Evolutionary conservation across 2,329 filamentous ascomycete genomes (phyloP).

Genomic region (Xylariaceae sp.): DNA sequence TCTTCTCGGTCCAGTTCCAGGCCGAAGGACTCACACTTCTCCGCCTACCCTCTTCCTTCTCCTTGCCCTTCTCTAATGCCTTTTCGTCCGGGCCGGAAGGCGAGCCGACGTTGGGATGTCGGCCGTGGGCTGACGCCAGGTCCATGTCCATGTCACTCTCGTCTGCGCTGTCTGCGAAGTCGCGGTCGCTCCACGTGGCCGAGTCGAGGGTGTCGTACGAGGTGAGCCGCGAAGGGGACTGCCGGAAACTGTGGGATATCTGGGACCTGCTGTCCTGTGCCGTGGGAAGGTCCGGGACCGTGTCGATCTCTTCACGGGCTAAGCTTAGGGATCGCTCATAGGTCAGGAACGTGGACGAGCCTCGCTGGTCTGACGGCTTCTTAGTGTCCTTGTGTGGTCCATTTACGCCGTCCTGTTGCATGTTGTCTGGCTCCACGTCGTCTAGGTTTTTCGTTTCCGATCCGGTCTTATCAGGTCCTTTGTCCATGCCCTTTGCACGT

Average conservation of each 20-base stretch:
- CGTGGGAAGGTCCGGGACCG: constrained; percentile 41
- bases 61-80: constrained; percentile 12
- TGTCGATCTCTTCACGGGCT: constrained; percentile 38
- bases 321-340: constrained; percentile 28
- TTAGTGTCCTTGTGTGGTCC: constrained; percentile 1
- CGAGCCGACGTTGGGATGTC: constrained; percentile 12
- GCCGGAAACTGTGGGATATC: constrained; percentile 20
- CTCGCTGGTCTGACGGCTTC: neutral
- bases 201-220: constrained; percentile 42
- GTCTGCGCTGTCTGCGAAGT: constrained; percentile 52
- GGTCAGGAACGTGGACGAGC: neutral
- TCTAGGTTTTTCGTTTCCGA: constrained; percentile 51
- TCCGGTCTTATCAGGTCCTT: constrained; percentile 56
- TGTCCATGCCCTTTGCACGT: constrained; percentile 56
- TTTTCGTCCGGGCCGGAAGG: constrained; percentile 10
- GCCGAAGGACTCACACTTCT: constrained; percentile 19
- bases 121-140: constrained; percentile 22
- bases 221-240: constrained; percentile 22
- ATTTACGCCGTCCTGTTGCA: neutral
- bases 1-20: constrained; percentile 43
- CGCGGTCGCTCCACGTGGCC: constrained; percentile 60
- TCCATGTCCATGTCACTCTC: constrained; percentile 38
- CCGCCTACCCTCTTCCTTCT: constrained; percentile 11
- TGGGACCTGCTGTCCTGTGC: constrained; percentile 19
- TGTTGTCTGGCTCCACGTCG: constrained; percentile 25